These are phyloP conservation scores for Curvularia verruculosa DNA, from an alignment of 2,329 filamentous ascomycete genomes.

Conservation along the genomic window DNA sequence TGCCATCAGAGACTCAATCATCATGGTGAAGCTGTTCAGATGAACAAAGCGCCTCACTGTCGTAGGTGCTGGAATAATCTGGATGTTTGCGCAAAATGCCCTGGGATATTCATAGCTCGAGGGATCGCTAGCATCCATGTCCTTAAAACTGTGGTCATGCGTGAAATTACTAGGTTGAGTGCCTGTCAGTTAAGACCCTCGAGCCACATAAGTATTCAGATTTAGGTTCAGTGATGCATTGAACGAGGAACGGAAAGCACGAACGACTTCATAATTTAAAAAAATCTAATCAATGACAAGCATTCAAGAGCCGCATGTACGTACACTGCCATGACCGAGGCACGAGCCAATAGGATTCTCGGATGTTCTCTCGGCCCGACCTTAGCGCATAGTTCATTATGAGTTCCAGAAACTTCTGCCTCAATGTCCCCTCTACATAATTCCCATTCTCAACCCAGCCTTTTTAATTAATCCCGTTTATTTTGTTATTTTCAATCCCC, in stretches of 20 bases:
- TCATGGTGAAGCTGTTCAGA: background rate
- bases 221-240: no score
- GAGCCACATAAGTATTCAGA: no score
- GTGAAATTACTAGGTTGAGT: no score
- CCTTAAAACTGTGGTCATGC: background rate
- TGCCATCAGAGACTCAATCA: background rate
- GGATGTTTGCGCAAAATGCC: background rate
- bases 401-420: slow-evolving; percentile 38
- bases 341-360: slow-evolving; percentile 8
- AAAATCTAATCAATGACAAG: no score
- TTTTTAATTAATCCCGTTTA: slow-evolving; percentile 4
- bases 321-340: background rate
- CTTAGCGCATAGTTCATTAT: slow-evolving; percentile 12
- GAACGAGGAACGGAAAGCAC: no score
- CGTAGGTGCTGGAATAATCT: background rate
- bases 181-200: no score
- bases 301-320: background rate
- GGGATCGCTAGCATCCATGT: background rate
- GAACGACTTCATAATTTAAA: no score
- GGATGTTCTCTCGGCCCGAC: slow-evolving; percentile 18
- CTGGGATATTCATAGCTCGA: background rate
- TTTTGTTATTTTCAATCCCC: slow-evolving; percentile 3
- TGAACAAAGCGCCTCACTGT: background rate
- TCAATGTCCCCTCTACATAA: slow-evolving; percentile 22
- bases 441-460: slow-evolving; percentile 14